Base-by-base conservation (phyloP, 1,284 basidiomycete genomes). In the Phlebopus sp. region DNA sequence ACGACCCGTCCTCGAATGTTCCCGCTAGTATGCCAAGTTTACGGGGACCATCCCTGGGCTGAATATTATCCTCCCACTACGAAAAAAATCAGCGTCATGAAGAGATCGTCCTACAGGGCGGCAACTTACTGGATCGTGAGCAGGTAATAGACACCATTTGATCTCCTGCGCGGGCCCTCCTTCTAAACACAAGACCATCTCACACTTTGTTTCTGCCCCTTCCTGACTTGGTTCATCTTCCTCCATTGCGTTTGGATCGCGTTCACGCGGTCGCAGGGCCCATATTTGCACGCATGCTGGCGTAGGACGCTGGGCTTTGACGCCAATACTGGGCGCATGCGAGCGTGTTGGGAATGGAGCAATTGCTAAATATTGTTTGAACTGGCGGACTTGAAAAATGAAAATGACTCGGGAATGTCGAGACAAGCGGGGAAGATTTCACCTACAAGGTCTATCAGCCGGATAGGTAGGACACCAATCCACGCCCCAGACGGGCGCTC, bases 101-200 rank as follows among this genome's bases (percentile, higher is more conserved):
- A 25, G 15, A 7, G 2, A 15, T 3, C 31, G 19, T 17, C 7
- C 21, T 21, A 3, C 29, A 50, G 14, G 19, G 40, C 8, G 21
- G 41, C n/a, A 44, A 54, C 53, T 42, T 43, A 53, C 51, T 25
- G 39, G 32, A 61, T 92, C 90, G 58, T 90, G 79, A 15, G 84
- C 79, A 0, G 91, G 91, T 31, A 91, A 63, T 3, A 92, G 93
- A 68, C 92, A 94, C 92, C 93, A 97, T 66, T 86, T 90, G 14
- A 93, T 60, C 44, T 90, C 84, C 54, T 82, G 77, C 4, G 83
- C 87, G 4, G 86, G 78, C 0, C 91, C 90, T 21, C 77, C 76
- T 15, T 92, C 83, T 5, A 91, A 55, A 55, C 91, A 93, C 0
- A 96, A 57, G 5, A 90, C 79, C 71, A 91, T 73, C 58, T 87